Base-by-base conservation (phyloP, 2,329 filamentous ascomycete genomes). In the Phaeosphaeria sp. region DNA sequence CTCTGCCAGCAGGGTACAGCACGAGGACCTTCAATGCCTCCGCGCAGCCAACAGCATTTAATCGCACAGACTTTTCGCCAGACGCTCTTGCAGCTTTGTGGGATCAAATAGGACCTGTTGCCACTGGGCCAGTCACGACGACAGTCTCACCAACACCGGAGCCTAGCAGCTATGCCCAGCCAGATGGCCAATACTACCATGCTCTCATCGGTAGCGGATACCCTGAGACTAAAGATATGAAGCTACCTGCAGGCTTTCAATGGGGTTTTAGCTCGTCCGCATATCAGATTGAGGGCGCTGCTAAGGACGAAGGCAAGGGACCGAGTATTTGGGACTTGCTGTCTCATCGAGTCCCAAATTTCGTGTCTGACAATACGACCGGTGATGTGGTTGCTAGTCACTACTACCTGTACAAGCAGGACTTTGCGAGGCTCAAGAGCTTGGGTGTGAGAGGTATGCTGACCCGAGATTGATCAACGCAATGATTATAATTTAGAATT, bases 71-170 rank as follows among this genome's bases (percentile, higher is more conserved):
- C 55, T 83, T 81, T 67, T 81, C 80, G 0, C 77, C 82, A 50
- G 78, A 82, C 58, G 78, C 78, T 18, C 72, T 83, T 20, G 78
- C 76, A 3, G 78, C 80, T 41, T 71, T 82, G 10, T 82, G 80
- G 80, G 75, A 80, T 53, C 76, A 80, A 50, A 75, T 82, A 22
- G 80, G 80, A 0, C 77, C 78, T 13, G 71, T 82, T 22, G 70
- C 73, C 23, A 74, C 75, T 6, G 79, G 79, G 1, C 75, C 78
- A 0, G 72, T 81, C 22, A 81, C 78, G 18, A 76, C 73, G 2
- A 81, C 79, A 1, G 77, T 79, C 2, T 58, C 67, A 6, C 78
- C 79, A n/a, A 81, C 79, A 1, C 74, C 80, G 20, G 79, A 81
- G 59, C 75, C 79, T 7, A 73, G 74, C 2, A 60, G 69, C 5